phyloP scores from a whole-genome alignment of 371 early-diverging fungal species.

The Umbelopsis sp. region DNA sequence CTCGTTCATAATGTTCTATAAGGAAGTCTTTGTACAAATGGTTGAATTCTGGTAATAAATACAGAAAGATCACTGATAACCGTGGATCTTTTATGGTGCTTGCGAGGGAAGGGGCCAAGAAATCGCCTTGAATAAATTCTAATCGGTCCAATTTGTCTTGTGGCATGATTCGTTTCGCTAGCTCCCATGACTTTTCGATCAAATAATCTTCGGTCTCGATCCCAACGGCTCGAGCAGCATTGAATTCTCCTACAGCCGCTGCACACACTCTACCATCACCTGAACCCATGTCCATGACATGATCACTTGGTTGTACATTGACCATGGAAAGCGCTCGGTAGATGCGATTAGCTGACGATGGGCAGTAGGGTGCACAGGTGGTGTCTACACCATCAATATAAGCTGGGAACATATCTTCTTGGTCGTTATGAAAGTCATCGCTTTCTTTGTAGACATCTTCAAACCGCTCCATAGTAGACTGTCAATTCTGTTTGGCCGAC shows the following conservation, averaged over 20 bases:
- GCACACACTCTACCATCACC: conserved; percentile 69
- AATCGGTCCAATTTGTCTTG: conserved; percentile 28
- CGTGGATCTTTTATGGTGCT: conserved; percentile 33
- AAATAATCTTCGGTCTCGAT: conserved; percentile 59
- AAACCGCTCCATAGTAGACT: not conserved
- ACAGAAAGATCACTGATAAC: conserved; percentile 59
- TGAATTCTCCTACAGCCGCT: conserved; percentile 54
- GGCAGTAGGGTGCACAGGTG: conserved; percentile 65
- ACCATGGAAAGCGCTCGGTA: conserved; percentile 57
- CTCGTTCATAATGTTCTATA: conserved; percentile 51
- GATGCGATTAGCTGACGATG: conserved; percentile 63
- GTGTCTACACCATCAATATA: conserved; percentile 62
- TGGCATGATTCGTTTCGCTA: conserved; percentile 39
- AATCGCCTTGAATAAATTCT: conserved; percentile 51
- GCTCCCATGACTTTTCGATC: conserved; percentile 43
- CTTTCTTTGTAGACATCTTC: conserved; percentile 11
- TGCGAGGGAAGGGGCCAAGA: conserved; percentile 39
- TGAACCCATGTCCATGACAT: conserved; percentile 66
- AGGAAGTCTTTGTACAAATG: conserved; percentile 57
- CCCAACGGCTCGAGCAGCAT: conserved; percentile 52
- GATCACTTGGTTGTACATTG: conserved; percentile 39
- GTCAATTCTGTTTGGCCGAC: not conserved
- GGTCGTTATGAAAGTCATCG: conserved; percentile 13
- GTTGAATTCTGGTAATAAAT: conserved; percentile 63
- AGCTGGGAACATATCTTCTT: conserved; percentile 55